phyloP scores from a whole-genome alignment of 2,329 filamentous ascomycete species.

The Botrytis porri region DNA sequence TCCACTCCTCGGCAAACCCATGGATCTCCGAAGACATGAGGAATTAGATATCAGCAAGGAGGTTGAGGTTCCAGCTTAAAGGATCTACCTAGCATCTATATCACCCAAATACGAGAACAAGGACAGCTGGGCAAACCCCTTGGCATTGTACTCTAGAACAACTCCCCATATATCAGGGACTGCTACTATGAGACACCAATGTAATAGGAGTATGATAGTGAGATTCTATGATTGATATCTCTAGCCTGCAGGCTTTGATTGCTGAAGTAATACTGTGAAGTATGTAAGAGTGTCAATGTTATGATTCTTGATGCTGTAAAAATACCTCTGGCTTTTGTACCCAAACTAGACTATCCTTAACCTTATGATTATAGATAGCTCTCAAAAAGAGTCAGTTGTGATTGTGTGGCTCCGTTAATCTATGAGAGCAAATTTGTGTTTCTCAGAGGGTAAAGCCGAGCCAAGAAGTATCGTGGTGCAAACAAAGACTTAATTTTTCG shows the following conservation, averaged over 20 bases:
- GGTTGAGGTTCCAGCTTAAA: slow-evolving; percentile 41
- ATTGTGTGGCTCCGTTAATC: neutral
- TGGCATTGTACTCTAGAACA: neutral
- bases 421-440: neutral
- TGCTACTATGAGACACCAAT: neutral
- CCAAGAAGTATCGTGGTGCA: neutral
- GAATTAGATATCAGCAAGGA: slow-evolving; percentile 60
- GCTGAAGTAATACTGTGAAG: neutral
- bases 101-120: neutral
- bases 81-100: neutral
- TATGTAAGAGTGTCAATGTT: neutral
- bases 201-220: neutral
- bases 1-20: slow-evolving; percentile 63
- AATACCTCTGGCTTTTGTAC: neutral
- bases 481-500: neutral
- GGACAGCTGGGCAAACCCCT: neutral
- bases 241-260: neutral
- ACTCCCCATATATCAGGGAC: neutral
- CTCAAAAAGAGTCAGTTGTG: neutral
- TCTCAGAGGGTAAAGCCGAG: neutral
- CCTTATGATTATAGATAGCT: neutral
- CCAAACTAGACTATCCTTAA: neutral
- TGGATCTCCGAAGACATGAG: slow-evolving; percentile 67
- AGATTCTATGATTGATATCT: neutral
- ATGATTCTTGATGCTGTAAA: neutral